Evolutionary conservation across 257 asterid genomes (phyloP), one percentile per base, ranked within the genome.

Genomic region (Striga asiatica): DNA sequence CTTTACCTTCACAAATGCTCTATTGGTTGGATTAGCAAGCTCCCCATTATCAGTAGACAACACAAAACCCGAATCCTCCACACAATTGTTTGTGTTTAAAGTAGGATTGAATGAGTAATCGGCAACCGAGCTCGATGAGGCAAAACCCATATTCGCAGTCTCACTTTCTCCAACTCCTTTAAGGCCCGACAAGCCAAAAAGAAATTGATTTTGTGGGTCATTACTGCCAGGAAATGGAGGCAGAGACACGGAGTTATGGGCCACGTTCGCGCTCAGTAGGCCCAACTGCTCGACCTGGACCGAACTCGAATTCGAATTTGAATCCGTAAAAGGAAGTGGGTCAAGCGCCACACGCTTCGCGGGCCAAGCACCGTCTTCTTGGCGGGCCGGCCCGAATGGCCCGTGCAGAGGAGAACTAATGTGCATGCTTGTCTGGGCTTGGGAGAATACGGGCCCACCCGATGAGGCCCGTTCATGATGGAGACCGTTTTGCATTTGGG

Each of bases 191-290:
- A 79, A 65, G 41, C 73, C 91, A 34, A 76, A 83, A 24, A 82
- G 75, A 37, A 73, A 73, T 71, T 76, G 62, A 64, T 73, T 85
- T 45, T 83, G 91, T n/a, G 76, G 77, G 61, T 80, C 91, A 39
- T 59, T 74, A 46, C 72, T 62, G 24, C 84, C 79, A 8, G 94
- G 95, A 70, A 83, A 80, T 0, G 91, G 89, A 43, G 95, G 95
- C 65, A 80, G 73, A 31, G 83, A 70, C 62, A 69, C 70, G 3
- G 75, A 63, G 66, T 55, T 71, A 18, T 69, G 77, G 23, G 79
- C 32, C 31, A 54, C 52, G 20, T 41, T 68, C n/a, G 74, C 34
- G 54, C 62, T 66, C 11, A 68, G 47, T 34, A 60, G 47, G 31
- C 76, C 83, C 65, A 68, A 32, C 56, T 66, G 83, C 41, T 56